Base-by-base conservation (phyloP, 306 rosid species). In the Ochetophila trinervis region DNA sequence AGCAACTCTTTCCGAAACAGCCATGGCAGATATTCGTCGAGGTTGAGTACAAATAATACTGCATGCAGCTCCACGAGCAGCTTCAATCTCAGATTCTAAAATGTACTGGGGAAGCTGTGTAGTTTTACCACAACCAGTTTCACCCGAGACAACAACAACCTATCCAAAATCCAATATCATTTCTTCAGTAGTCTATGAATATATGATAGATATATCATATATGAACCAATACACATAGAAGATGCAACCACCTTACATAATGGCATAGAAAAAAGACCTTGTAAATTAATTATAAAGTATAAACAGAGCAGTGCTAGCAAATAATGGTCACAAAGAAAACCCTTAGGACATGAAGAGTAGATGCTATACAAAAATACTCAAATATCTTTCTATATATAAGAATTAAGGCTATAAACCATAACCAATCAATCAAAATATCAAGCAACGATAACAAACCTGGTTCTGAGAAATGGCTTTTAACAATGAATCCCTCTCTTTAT, bases 1-100 rank as follows among this genome's bases (percentile, higher is more conserved):
- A 78, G 86, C 83, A 67, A 82, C 86, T 74, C 83, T 78, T 78
- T 82, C 86, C 48, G 86, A 78, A 53, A 78, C 83, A 63, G 86
- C 2, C 80, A 82, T 82, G 50, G 83, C 86, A 42, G 83, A 82
- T 69, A 82, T 82, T 55, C 83, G 73, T 22, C 86, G 67, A 55
- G 86, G 83, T 59, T 82, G 86, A 34, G 86, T 78, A 67, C 83
- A 82, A 21, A 82, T 78, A 40, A 82, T 82, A 62, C 64, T 82
- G 61, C 86, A 81, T n/a, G 56, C 60, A 67, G 73, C 80, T 63
- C 83, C 86, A 36, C 73, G 76, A 49, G 51, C 80, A 70, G 83
- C 83, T 70, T 82, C 78, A 27, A 78, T 78, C 71, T 82, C 83
- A 52, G 83, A 70, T 70, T 78, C 80, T 74, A 82, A 71, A 57